These are phyloP conservation scores for Termitomyces bulborhizus DNA, from an alignment of 768 basidiomycete genomes.

Conservation along the genomic window DNA sequence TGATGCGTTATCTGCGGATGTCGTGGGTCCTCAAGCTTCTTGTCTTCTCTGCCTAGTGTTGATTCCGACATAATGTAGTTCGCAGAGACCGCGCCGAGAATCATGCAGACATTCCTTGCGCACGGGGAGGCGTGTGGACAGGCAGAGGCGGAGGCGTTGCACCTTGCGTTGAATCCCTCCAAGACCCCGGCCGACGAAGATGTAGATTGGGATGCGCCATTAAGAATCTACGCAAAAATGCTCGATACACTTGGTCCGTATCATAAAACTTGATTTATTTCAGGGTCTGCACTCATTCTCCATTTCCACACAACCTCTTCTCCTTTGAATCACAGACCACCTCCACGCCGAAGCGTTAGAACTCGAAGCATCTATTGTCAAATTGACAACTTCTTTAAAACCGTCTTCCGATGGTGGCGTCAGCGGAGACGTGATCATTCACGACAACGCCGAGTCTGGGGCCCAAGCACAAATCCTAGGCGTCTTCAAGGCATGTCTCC, in stretches of 20 bases:
- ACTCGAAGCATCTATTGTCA: slow-evolving; percentile 22
- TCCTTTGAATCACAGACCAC: slow-evolving; percentile 8
- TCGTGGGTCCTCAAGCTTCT: slow-evolving; percentile 20
- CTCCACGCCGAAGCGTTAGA: slow-evolving; percentile 17
- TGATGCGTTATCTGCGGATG: slow-evolving; percentile 34
- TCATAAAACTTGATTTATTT: background rate
- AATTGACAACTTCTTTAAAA: slow-evolving; percentile 9
- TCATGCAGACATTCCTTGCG: slow-evolving; percentile 42
- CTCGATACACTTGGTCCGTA: slow-evolving; percentile 35
- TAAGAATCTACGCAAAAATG: slow-evolving; percentile 35
- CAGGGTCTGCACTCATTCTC: background rate
- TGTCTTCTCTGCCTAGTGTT: background rate
- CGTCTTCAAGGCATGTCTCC: slow-evolving; percentile 40
- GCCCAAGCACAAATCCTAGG: slow-evolving; percentile 33
- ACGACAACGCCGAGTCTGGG: slow-evolving; percentile 1
- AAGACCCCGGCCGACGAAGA: slow-evolving; percentile 3
- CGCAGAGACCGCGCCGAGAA: slow-evolving; percentile 34
- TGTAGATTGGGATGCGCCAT: slow-evolving; percentile 29
- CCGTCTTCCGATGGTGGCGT: background rate
- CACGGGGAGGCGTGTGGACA: slow-evolving; percentile 39
- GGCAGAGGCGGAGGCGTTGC: slow-evolving; percentile 36
- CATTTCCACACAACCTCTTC: no score
- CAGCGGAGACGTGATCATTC: no score
- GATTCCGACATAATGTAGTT: slow-evolving; percentile 24
- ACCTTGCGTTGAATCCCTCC: slow-evolving; percentile 28